These are phyloP conservation scores for Ambrosiella cleistominuta DNA, from an alignment of 2,329 filamentous ascomycete genomes.

Conservation along the genomic window DNA sequence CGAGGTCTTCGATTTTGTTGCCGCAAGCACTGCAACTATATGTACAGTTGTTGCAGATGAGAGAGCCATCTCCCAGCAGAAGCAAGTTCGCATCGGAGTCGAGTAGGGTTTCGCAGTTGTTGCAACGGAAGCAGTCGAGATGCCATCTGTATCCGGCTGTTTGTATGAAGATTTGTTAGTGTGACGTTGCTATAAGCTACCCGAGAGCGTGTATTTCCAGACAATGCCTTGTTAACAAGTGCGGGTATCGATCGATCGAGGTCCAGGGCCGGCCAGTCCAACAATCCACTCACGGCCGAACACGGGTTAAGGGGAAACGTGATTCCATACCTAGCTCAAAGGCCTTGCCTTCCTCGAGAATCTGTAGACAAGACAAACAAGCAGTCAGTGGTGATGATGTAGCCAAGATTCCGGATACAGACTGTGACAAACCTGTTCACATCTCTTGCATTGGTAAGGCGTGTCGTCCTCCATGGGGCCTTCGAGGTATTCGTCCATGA, in stretches of 20 bases:
- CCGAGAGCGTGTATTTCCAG: no score
- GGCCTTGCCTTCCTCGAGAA: slow-evolving; percentile 94
- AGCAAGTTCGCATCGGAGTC: slow-evolving; percentile 97
- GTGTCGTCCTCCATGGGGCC: slow-evolving; percentile 61
- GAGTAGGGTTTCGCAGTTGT: slow-evolving; percentile 84
- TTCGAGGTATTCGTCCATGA: slow-evolving; percentile 45
- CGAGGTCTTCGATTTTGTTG: slow-evolving; percentile 96
- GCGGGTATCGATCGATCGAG: neutral
- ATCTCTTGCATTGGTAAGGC: slow-evolving; percentile 78
- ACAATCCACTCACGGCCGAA: neutral
- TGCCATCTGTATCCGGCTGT: slow-evolving; percentile 93
- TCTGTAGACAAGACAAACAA: slow-evolving; percentile 34
- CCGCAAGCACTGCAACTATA: slow-evolving; percentile 95
- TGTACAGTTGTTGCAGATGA: slow-evolving; percentile 98
- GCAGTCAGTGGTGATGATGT: neutral
- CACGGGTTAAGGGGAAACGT: neutral
- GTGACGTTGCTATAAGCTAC: neutral
- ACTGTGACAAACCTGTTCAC: slow-evolving; percentile 53
- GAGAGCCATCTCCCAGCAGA: slow-evolving; percentile 86
- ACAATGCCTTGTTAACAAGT: neutral
- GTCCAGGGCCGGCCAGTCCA: neutral
- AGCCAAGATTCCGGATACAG: slow-evolving; percentile 12
- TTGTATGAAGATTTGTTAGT: neutral
- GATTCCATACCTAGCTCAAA: slow-evolving; percentile 70
- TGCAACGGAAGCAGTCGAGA: slow-evolving; percentile 96